phyloP scores from a whole-genome alignment of 306 rosid genomes.

The Betula pendula region DNA sequence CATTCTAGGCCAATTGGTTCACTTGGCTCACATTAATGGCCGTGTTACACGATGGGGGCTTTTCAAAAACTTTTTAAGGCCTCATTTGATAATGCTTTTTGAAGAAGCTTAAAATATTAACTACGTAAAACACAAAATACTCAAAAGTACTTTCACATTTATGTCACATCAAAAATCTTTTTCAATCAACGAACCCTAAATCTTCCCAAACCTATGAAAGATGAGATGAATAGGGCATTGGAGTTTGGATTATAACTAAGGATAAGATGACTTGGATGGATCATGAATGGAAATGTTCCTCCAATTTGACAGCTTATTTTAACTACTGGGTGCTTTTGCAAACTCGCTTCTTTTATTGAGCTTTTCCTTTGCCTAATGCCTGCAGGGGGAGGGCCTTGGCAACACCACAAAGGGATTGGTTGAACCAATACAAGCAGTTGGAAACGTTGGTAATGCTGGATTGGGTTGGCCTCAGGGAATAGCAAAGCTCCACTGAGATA shows the following conservation, averaged over 20 bases:
- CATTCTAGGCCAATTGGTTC: not conserved
- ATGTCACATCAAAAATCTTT: no score
- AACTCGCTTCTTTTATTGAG: not conserved
- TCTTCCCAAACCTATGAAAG: not conserved
- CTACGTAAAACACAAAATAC: no score
- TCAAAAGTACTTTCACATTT: no score
- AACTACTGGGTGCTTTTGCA: not conserved
- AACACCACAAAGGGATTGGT: slow-evolving; percentile 62
- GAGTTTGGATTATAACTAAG: not conserved
- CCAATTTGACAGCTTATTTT: no score
- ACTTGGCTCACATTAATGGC: not conserved
- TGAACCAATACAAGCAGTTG: slow-evolving; percentile 69
- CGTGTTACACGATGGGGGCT: not conserved
- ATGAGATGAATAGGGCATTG: not conserved
- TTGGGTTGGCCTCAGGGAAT: slow-evolving; percentile 66
- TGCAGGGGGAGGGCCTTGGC: slow-evolving; percentile 89
- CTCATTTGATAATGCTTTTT: no score
- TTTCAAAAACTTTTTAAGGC: no score
- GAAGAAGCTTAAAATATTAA: no score
- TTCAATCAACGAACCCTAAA: no score
- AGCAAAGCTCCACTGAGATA: slow-evolving; percentile 7
- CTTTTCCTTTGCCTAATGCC: not conserved
- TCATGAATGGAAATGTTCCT: no score
- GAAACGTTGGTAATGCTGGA: slow-evolving; percentile 75
- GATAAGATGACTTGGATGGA: not conserved